Evolutionary conservation across 371 early-diverging fungal genomes (phyloP), one percentile per base, ranked within the genome.

Genomic region (Encephalitozoon cuniculi): DNA sequence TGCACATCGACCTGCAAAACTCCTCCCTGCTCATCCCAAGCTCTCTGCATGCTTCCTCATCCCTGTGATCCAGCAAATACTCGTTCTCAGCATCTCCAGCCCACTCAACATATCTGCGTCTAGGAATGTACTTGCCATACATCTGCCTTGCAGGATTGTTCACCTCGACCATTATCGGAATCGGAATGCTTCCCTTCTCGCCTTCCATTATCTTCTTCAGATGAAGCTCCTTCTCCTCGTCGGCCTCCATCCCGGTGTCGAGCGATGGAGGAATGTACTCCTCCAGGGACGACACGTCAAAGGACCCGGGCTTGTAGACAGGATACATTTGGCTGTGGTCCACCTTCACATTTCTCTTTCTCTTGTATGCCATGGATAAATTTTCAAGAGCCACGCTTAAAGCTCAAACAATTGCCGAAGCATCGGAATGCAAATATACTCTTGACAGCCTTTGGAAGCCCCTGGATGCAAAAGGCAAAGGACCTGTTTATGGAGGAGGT

Each of bases 151-250:
- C 46, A 26, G 15, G 26, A 63, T 75, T 68, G 6, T 68, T 52
- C 4, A 73, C 63, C 21, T 77, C 43, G 26, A 21, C 28, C 32
- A 82, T 74, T n/a, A 77, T 72, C n/a, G 82, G 82, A 32, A 77
- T 40, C 1, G 79, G 79, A 26, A 82, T 82, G 9, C 46, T 44
- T 9, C 49, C 71, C 23, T 39, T 55, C 52, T 37, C 75, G 11
- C 59, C 66, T 30, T 54, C 49, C 7, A 82, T 79, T 34, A 79
- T 64, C 39, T 72, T 59, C 69, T 77, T 77, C 26, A 82, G 53
- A 25, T 82, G 82, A n/a, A 71, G 39, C 68, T 82, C 82, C 67
- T 82, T 79, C 53, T 82, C 79, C 59, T 82, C 82, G 18, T 82
- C 79, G 7, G 75, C 82, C 53, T 82, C 82, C 79, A 82, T 79